Percentiles rank a stretch among this genome's conserved stretches.
phyloP scores from a whole-genome alignment of 176 grass and related monocot species.

The Miscanthus lutarioriparius region DNA sequence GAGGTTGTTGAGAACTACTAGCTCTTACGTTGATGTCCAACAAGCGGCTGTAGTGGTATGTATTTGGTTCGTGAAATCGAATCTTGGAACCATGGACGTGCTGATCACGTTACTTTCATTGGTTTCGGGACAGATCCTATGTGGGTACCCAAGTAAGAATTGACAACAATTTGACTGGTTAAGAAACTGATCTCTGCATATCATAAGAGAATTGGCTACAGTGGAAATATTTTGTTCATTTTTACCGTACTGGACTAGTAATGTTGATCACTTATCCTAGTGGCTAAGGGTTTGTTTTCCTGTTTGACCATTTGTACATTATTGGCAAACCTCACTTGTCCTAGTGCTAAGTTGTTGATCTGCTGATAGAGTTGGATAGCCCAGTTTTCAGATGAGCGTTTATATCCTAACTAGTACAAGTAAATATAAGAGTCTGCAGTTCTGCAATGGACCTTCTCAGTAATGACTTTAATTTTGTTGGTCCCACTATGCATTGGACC shows the following conservation, averaged over 20 bases:
- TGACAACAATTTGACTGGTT: slow-evolving; percentile 1
- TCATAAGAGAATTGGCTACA: neutral
- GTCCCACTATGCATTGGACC: neutral
- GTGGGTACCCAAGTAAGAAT: neutral
- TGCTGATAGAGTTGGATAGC: neutral
- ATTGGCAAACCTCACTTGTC: slow-evolving; percentile 5
- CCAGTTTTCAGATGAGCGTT: neutral
- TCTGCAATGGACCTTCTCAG: neutral
- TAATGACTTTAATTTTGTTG: slow-evolving; percentile 26
- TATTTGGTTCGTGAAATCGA: neutral
- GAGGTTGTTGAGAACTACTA: neutral
- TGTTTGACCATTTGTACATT: neutral
- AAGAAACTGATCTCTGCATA: neutral
- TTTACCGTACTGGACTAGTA: neutral
- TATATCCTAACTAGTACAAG: neutral
- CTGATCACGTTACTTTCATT: slow-evolving; percentile 14
- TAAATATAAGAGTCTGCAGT: neutral
- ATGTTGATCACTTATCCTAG: neutral
- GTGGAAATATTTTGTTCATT: neutral
- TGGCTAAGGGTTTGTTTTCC: neutral
- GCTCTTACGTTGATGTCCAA: neutral
- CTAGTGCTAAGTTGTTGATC: neutral
- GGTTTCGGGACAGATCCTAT: slow-evolving; percentile 7
- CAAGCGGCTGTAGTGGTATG: neutral
- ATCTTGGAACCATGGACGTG: neutral